phyloP scores from a whole-genome alignment of 306 rosid species.

The Ammopiptanthus mongolicus region DNA sequence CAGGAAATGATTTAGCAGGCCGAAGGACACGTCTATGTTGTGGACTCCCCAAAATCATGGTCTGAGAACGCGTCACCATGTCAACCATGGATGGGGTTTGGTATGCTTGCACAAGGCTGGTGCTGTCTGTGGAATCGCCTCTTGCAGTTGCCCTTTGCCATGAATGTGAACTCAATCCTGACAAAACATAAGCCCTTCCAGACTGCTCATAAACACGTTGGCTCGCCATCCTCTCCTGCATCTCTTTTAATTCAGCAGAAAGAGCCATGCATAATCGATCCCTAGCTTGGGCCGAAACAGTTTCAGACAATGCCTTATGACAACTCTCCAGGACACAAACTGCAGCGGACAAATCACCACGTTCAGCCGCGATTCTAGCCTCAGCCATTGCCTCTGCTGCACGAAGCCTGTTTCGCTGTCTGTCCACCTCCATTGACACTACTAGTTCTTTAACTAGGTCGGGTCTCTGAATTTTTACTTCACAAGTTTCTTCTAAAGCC shows the following conservation, averaged over 20 bases:
- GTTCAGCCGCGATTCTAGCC: slow-evolving; percentile 81
- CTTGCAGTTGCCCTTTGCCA: slow-evolving; percentile 96
- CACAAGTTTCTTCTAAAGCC: slow-evolving; percentile 44
- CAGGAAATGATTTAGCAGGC: slow-evolving; percentile 66
- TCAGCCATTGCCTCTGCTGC: slow-evolving; percentile 83
- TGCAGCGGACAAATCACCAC: slow-evolving; percentile 66
- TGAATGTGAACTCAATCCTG: slow-evolving; percentile 96
- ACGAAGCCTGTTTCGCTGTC: slow-evolving; percentile 74
- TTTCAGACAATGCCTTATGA: slow-evolving; percentile 53
- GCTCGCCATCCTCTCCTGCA: slow-evolving; percentile 91
- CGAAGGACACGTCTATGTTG: slow-evolving; percentile 41
- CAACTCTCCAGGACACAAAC: slow-evolving; percentile 73
- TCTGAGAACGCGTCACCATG: slow-evolving; percentile 86
- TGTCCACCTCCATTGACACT: slow-evolving; percentile 83
- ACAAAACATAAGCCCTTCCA: slow-evolving; percentile 89
- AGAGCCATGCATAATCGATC: slow-evolving; percentile 65
- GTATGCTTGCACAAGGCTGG: slow-evolving; percentile 70
- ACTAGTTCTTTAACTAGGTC: slow-evolving; percentile 35
- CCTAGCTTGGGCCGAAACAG: slow-evolving; percentile 58
- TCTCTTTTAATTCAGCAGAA: slow-evolving; percentile 78
- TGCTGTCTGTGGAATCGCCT: slow-evolving; percentile 79
- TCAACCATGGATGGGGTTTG: slow-evolving; percentile 93
- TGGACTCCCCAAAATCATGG: slow-evolving; percentile 52
- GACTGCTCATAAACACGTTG: slow-evolving; percentile 80
- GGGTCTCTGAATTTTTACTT: slow-evolving; percentile 72